A percentile compares a stretch with the other conserved stretches of the same genome.
These are phyloP conservation scores for Colletotrichum spinosum DNA, from an alignment of 2,329 filamentous ascomycete genomes.

Conservation along the genomic window DNA sequence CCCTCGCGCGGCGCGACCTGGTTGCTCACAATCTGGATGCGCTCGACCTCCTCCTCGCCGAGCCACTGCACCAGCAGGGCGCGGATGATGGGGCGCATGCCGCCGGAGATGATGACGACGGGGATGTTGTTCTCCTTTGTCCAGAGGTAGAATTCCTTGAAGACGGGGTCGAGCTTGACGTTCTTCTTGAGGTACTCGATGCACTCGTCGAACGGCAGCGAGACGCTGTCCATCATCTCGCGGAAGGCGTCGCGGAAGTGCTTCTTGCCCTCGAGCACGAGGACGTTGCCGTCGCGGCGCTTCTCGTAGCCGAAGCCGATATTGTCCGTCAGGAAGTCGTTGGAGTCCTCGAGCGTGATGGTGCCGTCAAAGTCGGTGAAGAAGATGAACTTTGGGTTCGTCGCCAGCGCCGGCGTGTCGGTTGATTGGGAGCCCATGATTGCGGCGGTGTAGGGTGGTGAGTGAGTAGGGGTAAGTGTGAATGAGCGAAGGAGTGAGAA, in stretches of 20 bases:
- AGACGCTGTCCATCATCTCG: constrained; percentile 92
- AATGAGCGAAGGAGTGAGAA: constrained; percentile 2
- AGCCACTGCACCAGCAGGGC: constrained; percentile 84
- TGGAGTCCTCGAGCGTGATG: constrained; percentile 79
- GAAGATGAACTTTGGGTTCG: constrained; percentile 91
- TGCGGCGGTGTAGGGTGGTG: constrained; percentile 21
- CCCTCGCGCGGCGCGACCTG: constrained; percentile 72
- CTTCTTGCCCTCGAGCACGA: constrained; percentile 77
- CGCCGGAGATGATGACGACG: constrained; percentile 90
- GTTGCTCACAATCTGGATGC: constrained; percentile 94
- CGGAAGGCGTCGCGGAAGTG: constrained; percentile 89
- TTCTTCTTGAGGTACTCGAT: constrained; percentile 81
- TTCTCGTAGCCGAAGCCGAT: constrained; percentile 82
- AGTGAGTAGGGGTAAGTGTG: not conserved
- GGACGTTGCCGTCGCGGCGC: constrained; percentile 79
- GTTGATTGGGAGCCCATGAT: constrained; percentile 56
- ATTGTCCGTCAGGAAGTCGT: constrained; percentile 86
- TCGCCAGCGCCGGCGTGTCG: constrained; percentile 69
- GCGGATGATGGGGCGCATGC: constrained; percentile 92
- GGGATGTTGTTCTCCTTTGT: constrained; percentile 84
- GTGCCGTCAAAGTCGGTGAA: constrained; percentile 99
- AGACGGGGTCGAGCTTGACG: constrained; percentile 89
- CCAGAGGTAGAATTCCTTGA: constrained; percentile 90
- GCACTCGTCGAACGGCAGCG: constrained; percentile 83
- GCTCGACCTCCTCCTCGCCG: constrained; percentile 76